Evolutionary conservation across 805 yeast species (phyloP).

Genomic region (Metschnikowia cubensis): DNA sequence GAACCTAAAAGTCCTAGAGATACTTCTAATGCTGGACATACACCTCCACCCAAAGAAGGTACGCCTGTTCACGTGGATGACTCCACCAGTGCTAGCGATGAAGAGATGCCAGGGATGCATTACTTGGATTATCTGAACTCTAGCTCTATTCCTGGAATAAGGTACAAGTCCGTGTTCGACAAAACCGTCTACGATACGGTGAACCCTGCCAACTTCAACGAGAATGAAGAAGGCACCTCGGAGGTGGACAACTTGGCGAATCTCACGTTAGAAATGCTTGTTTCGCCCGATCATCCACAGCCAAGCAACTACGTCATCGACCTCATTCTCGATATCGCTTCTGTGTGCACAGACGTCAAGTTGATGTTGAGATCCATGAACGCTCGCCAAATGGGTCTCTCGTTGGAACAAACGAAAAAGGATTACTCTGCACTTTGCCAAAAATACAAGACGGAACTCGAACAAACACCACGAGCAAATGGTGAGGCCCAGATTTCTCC

Average conservation of each 20-base stretch:
- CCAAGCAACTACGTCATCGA: constrained; percentile 56
- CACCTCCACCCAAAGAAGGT: background rate
- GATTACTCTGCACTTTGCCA: constrained; percentile 16
- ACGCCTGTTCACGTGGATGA: constrained; percentile 3
- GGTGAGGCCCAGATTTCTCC: constrained; percentile 14
- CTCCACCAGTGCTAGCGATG: constrained; percentile 28
- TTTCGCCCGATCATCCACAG: constrained; percentile 51
- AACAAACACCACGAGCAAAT: constrained; percentile 11
- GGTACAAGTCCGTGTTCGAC: constrained; percentile 37
- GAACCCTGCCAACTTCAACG: constrained; percentile 16
- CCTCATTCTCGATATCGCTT: constrained; percentile 57
- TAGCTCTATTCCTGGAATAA: constrained; percentile 23
- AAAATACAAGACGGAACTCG: constrained; percentile 11
- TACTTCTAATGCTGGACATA: background rate
- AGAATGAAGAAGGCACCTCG: constrained; percentile 8
- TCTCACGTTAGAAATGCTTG: constrained; percentile 51
- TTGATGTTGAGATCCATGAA: constrained; percentile 55
- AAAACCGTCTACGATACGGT: constrained; percentile 15
- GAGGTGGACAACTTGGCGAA: constrained; percentile 15
- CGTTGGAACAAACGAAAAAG: constrained; percentile 24
- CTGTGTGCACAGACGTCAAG: constrained; percentile 60
- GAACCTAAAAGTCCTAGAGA: background rate
- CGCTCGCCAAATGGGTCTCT: constrained; percentile 46
- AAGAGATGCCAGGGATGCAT: constrained; percentile 28
- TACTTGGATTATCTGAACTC: constrained; percentile 26